A percentile compares a stretch with the other conserved stretches of the same genome.
Evolutionary conservation across 371 early-diverging fungal species (phyloP).

Genomic region (Lichtheimia ramosa): DNA sequence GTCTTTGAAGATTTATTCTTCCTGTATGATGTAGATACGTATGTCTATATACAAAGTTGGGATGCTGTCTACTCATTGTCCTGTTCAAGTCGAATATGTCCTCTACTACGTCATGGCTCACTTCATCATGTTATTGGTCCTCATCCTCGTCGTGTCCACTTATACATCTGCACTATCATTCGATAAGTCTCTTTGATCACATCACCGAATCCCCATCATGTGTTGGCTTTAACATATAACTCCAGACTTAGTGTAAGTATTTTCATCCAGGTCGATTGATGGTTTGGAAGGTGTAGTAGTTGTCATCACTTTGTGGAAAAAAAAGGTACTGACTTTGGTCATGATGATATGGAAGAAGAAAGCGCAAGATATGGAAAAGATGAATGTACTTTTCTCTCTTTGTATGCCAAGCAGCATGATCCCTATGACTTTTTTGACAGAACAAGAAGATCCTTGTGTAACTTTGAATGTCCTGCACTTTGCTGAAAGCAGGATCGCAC

Average conservation of each 20-base stretch:
- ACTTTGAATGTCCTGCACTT: no score
- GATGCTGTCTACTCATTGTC: slow-evolving; percentile 5
- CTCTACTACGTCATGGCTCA: slow-evolving; percentile 24
- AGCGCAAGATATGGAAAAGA: no score
- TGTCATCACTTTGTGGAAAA: no score
- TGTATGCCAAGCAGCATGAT: no score
- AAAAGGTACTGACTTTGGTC: no score
- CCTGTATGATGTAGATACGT: neutral
- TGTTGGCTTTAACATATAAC: slow-evolving; percentile 47
- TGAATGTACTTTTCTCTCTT: no score
- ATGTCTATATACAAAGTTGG: neutral
- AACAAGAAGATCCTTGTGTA: no score
- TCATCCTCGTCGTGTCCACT: slow-evolving; percentile 38
- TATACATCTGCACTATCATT: slow-evolving; percentile 20
- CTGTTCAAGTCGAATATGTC: slow-evolving; percentile 37
- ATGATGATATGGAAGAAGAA: no score
- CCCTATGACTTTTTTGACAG: no score
- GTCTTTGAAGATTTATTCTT: neutral
- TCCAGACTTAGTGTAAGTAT: slow-evolving; percentile 36
- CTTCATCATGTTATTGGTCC: slow-evolving; percentile 52
- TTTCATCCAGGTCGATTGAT: no score
- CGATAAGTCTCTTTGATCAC: slow-evolving; percentile 26
- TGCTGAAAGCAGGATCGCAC: no score
- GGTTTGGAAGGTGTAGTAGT: no score
- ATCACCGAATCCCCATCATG: slow-evolving; percentile 43